phyloP scores from a whole-genome alignment of 176 grass and related monocot genomes.

The Lolium perenne region DNA sequence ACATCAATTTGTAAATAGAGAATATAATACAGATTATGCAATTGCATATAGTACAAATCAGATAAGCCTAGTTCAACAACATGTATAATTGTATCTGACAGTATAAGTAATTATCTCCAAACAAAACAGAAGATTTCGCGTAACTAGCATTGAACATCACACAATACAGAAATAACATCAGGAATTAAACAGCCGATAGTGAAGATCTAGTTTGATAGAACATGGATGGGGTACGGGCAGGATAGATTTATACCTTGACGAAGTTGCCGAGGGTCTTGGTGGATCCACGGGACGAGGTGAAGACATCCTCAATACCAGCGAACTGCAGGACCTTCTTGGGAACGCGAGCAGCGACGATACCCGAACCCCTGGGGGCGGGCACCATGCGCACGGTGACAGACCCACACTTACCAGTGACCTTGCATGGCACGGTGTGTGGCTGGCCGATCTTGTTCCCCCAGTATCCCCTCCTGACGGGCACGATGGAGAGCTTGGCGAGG shows the following conservation, averaged over 20 bases:
- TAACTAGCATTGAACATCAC: background rate
- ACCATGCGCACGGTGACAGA: constrained; percentile 92
- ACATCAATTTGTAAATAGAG: background rate
- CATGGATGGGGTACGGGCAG: background rate
- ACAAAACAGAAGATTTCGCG: background rate
- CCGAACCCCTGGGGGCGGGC: constrained; percentile 77
- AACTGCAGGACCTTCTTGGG: constrained; percentile 96
- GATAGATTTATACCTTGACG: constrained; percentile 62
- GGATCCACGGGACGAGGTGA: constrained; percentile 83
- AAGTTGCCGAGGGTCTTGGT: constrained; percentile 97
- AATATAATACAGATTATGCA: background rate
- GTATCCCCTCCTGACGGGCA: constrained; percentile 79
- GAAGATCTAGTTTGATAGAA: background rate
- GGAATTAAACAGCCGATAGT: background rate
- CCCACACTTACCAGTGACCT: constrained; percentile 88
- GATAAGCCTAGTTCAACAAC: background rate
- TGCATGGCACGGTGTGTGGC: constrained; percentile 90
- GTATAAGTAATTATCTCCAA: background rate
- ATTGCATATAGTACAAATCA: background rate
- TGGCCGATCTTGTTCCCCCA: constrained; percentile 91
- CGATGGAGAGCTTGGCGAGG: constrained; percentile 79
- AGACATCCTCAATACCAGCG: constrained; percentile 88
- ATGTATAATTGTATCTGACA: background rate
- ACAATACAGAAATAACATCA: background rate
- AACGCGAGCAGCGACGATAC: constrained; percentile 80